A percentile compares a stretch with the other conserved stretches of the same genome.
Evolutionary conservation across 768 basidiomycete genomes (phyloP).

Genomic region (Auriscalpium orientale): DNA sequence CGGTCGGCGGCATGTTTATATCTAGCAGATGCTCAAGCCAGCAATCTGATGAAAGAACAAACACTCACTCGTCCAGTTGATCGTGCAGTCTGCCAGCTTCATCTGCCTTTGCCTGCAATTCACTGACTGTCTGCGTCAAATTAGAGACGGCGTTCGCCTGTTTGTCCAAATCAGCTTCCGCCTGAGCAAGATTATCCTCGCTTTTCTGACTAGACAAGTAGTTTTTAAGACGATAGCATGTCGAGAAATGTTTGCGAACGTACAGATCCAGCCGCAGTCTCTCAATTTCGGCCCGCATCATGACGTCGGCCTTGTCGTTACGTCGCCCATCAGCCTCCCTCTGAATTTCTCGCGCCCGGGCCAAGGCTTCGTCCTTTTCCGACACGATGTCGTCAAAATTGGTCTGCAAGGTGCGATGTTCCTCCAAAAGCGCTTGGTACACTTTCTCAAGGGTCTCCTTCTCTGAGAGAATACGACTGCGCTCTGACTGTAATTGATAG

Average conservation of each 20-base stretch:
- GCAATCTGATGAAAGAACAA: background rate
- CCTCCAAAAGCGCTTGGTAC: slow-evolving; percentile 67
- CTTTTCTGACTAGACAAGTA: slow-evolving; percentile 71
- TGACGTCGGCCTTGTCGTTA: slow-evolving; percentile 64
- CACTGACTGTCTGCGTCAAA: slow-evolving; percentile 71
- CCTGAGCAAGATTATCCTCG: slow-evolving; percentile 81
- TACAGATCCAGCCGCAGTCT: slow-evolving; percentile 77
- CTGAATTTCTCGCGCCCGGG: slow-evolving; percentile 51
- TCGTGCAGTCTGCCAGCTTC: slow-evolving; percentile 80
- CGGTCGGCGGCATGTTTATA: slow-evolving; percentile 90
- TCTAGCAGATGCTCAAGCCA: slow-evolving; percentile 30
- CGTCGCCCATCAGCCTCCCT: slow-evolving; percentile 56
- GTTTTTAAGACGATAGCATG: slow-evolving; percentile 20
- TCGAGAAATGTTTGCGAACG: slow-evolving; percentile 28
- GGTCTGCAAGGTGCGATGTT: slow-evolving; percentile 68
- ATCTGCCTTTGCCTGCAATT: slow-evolving; percentile 71
- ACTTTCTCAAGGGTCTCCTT: slow-evolving; percentile 83
- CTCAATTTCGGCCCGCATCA: slow-evolving; percentile 77
- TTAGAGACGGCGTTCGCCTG: slow-evolving; percentile 63
- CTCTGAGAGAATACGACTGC: slow-evolving; percentile 68
- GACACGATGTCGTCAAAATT: slow-evolving; percentile 67
- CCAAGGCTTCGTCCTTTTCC: slow-evolving; percentile 71
- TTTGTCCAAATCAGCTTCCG: slow-evolving; percentile 80
- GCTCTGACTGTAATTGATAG: slow-evolving; percentile 76
- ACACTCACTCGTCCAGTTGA: slow-evolving; percentile 82